Conservation (phyloP, 371 early-diverging fungal genomes). For the Saksenaea vasiformis region DNA sequence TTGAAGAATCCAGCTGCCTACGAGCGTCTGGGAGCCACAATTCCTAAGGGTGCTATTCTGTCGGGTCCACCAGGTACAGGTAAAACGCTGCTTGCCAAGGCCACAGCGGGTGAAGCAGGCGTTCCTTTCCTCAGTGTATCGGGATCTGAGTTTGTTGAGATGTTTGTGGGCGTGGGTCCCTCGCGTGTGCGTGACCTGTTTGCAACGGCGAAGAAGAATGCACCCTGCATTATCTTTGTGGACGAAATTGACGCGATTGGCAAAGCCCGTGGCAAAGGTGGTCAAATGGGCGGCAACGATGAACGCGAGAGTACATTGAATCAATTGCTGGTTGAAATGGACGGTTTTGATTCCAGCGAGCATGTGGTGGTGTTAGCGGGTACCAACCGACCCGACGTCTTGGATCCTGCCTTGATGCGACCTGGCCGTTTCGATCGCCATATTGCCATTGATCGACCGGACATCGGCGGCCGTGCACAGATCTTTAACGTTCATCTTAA, state of each 20-base stretch:
- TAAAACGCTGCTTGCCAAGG: conserved; percentile 98
- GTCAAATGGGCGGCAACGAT: conserved; percentile 95
- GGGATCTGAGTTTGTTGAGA: conserved; percentile 99
- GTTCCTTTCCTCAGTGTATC: conserved; percentile 97
- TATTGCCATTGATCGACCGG: conserved; percentile 95
- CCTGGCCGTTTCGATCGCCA: conserved; percentile 99
- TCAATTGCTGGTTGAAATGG: conserved; percentile 99
- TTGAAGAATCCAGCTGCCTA: conserved; percentile 96
- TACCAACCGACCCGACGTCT: conserved; percentile 91
- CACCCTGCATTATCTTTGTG: conserved; percentile 99
- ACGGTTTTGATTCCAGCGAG: conserved; percentile 93
- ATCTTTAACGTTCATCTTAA: conserved; percentile 96
- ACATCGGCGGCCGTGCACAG: conserved; percentile 92
- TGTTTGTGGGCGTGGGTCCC: conserved; percentile 99
- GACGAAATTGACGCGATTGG: conserved; percentile 99
- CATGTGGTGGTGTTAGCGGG: conserved; percentile 95
- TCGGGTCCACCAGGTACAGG: conserved; percentile 98
- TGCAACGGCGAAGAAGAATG: conserved; percentile 93
- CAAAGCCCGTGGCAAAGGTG: conserved; percentile 93
- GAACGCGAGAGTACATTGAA: conserved; percentile 98
- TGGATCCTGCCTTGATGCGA: conserved; percentile 91
- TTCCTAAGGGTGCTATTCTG: conserved; percentile 99
- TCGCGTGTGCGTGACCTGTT: conserved; percentile 98
- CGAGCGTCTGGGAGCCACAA: conserved; percentile 98
- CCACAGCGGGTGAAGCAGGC: conserved; percentile 98